Evolutionary conservation across 768 basidiomycete genomes (phyloP).

Genomic region (Dioszegia crocea): DNA sequence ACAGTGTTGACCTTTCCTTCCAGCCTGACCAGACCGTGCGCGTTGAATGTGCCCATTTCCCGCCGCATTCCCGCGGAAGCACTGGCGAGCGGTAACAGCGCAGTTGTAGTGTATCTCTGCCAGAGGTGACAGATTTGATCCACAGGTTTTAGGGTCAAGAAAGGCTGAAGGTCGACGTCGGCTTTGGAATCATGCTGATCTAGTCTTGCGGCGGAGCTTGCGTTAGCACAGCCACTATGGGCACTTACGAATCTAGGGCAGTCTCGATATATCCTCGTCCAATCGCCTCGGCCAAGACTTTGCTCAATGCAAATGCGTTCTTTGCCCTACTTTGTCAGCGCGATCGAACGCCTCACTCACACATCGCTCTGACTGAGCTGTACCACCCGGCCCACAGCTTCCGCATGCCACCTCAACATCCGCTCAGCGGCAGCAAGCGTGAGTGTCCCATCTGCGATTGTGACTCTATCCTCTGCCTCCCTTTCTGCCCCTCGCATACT

Average conservation of each 20-base stretch:
- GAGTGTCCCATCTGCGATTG: slow-evolving; percentile 77
- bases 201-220: slow-evolving; percentile 66
- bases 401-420: slow-evolving; percentile 97
- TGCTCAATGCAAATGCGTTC: slow-evolving; percentile 75
- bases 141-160: slow-evolving; percentile 64
- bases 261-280: slow-evolving; percentile 78
- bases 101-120: slow-evolving; percentile 92
- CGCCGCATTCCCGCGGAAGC: slow-evolving; percentile 66
- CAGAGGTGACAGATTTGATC: slow-evolving; percentile 92
- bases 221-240: background rate
- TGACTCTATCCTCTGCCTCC: slow-evolving; percentile 62
- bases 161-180: slow-evolving; percentile 71
- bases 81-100: slow-evolving; percentile 75
- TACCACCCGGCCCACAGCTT: slow-evolving; percentile 88
- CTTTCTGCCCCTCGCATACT: slow-evolving; percentile 22
- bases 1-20: slow-evolving; percentile 77
- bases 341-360: slow-evolving; percentile 65
- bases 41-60: slow-evolving; percentile 90
- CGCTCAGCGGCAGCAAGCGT: slow-evolving; percentile 73
- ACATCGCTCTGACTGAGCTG: slow-evolving; percentile 84
- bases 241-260: slow-evolving; percentile 81
- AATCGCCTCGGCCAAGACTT: slow-evolving; percentile 80
- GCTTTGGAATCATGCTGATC: slow-evolving; percentile 69
- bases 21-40: slow-evolving; percentile 74
- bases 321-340: slow-evolving; percentile 62